Base-by-base conservation (phyloP, 768 basidiomycete genomes). In the Auricularia cornea region DNA sequence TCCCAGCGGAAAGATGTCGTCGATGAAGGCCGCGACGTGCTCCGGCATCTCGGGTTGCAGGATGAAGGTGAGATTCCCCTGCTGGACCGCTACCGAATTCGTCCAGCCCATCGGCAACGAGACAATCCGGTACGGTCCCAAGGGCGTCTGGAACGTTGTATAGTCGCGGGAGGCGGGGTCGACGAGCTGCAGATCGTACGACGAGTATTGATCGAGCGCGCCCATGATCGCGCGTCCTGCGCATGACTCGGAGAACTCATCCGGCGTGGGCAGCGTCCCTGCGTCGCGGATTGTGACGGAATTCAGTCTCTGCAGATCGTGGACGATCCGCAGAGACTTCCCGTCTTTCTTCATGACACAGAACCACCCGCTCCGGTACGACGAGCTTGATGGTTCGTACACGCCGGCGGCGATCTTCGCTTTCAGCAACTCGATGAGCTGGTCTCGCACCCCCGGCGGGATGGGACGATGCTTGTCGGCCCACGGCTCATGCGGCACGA, bases 331-430 rank as follows among this genome's bases (percentile, higher is more conserved):
- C 0, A 73, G 59, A 0, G 63, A 20, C 8, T 67, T 68, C 0
- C 70, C 75, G 64, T 65, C 72, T 54, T 76, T 75, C 66, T 80
- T 80, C 0, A 72, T 32, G 0, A 79, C 76, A 23, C 68, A 71
- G 60, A 80, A 79, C 78, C 76, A 78, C 1, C 68, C 48, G 0
- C 74, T 74, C 3, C 73, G 65, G 59, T 80, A 81, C 1, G 72
- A 72, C 0, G 74, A 73, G 6, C 74, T 69, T 1, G 72, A 73
- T 14, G 73, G 70, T 62, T 80, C 73, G 59, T 78, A 80, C 0
- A 76, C 71, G 3, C 76, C 77, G 0, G 75, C 70, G 1, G 57
- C 67, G n/a, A n/a, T 72, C 62, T 78, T 78, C 2, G 66, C 29
- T 30, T 72, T 67, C 0, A 80, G 57, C 0, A 76, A 61, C 1